A percentile compares a stretch with the other conserved stretches of the same genome.
Conservation (phyloP, 129 eudicot genomes). For the Flaveria trinervia region DNA sequence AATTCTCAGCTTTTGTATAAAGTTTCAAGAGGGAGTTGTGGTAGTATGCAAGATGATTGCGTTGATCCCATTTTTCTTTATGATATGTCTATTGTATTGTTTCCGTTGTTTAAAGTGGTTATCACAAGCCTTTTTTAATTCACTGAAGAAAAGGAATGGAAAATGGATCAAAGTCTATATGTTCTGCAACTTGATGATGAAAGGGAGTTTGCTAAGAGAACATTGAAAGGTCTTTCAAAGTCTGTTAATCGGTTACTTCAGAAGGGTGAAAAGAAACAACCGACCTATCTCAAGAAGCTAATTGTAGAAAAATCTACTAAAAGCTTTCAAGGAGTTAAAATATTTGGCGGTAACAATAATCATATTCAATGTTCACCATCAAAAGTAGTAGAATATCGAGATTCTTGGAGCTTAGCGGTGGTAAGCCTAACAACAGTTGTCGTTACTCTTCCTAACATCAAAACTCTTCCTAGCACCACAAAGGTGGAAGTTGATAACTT, state of each 20-base stretch:
- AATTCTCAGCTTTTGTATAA: not conserved
- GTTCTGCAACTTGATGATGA: not conserved
- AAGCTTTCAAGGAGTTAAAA: constrained; percentile 29
- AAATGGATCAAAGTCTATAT: not conserved
- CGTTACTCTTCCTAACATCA: constrained; percentile 33
- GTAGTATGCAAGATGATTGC: not conserved
- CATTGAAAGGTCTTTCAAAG: not conserved
- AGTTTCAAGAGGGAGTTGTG: not conserved
- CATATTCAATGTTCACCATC: no score
- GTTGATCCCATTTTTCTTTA: not conserved
- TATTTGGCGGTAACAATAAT: not conserved
- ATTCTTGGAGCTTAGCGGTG: not conserved
- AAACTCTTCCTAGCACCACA: not conserved
- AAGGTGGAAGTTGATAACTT: not conserved
- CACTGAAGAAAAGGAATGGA: no score
- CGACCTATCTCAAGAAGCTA: no score
- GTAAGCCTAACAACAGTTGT: constrained; percentile 36
- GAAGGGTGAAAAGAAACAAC: constrained; percentile 10
- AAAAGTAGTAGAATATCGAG: not conserved
- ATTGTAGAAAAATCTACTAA: not conserved
- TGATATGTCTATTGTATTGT: not conserved
- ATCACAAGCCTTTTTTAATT: not conserved
- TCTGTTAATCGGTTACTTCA: not conserved
- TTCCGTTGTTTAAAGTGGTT: not conserved
- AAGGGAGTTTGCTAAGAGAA: not conserved